phyloP scores from a whole-genome alignment of 148 eudicot genomes.

The Silene latifolia region DNA sequence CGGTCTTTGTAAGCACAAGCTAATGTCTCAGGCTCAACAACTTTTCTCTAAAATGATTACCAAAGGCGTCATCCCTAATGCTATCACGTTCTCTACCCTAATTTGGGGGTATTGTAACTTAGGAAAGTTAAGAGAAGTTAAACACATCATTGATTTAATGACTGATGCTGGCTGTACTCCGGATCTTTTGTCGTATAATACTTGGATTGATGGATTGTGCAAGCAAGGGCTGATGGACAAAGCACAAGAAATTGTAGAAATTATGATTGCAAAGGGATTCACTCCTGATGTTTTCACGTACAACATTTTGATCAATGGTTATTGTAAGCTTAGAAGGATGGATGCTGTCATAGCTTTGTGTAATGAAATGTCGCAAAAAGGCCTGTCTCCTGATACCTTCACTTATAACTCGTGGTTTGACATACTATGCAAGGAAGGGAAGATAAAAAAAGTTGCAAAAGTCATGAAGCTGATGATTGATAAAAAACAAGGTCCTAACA shows the following conservation, averaged over 20 bases:
- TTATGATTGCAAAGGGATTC: constrained; percentile 24
- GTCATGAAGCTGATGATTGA: background rate
- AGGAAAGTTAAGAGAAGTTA: no score
- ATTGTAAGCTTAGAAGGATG: constrained; percentile 27
- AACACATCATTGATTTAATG: no score
- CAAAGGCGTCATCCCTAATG: constrained; percentile 16
- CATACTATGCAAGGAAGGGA: constrained; percentile 19
- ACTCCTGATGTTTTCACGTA: constrained; percentile 30
- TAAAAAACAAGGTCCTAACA: background rate
- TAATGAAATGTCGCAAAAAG: constrained; percentile 22
- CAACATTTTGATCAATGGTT: constrained; percentile 30
- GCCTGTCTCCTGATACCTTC: constrained; percentile 13
- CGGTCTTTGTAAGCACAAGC: constrained; percentile 34
- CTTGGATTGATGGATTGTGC: background rate
- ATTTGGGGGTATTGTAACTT: no score
- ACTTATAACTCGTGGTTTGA: constrained; percentile 13
- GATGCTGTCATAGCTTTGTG: constrained; percentile 27
- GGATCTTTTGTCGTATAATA: no score
- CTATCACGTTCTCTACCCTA: no score
- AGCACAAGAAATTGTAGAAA: constrained; percentile 22
- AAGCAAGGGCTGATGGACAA: constrained; percentile 30
- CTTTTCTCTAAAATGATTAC: constrained; percentile 30
- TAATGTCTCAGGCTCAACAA: constrained; percentile 24
- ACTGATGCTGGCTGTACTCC: no score
- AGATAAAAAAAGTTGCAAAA: background rate